Evolutionary conservation across 2,329 filamentous ascomycete genomes (phyloP).

Genomic region (Conoideocrella luteorostrata): DNA sequence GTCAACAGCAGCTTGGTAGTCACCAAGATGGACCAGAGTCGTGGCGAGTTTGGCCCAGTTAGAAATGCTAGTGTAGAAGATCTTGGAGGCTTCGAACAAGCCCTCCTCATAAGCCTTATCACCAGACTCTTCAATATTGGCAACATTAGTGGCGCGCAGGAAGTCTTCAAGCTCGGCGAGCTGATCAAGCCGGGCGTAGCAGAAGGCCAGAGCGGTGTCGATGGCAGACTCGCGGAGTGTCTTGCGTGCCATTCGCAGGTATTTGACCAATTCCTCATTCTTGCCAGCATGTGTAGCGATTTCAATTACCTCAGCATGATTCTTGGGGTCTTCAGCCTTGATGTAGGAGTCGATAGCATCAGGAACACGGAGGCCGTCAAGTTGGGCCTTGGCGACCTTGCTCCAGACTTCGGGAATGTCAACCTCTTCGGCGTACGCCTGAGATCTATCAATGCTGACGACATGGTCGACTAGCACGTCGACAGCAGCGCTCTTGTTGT

Average conservation of each 20-base stretch:
- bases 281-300: constrained; percentile 92
- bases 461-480: constrained; percentile 93
- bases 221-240: constrained; percentile 89
- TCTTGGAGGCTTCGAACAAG: constrained; percentile 93
- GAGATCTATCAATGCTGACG: constrained; percentile 95
- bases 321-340: constrained; percentile 84
- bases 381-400: constrained; percentile 94
- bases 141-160: constrained; percentile 85
- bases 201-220: constrained; percentile 90
- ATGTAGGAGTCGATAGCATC: constrained; percentile 98
- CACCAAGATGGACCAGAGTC: constrained; percentile 90
- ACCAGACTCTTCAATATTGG: constrained; percentile 91
- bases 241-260: constrained; percentile 93
- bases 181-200: constrained; percentile 85
- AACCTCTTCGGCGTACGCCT: constrained; percentile 90
- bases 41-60: constrained; percentile 99
- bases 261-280: constrained; percentile 96
- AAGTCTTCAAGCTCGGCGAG: constrained; percentile 94
- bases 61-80: constrained; percentile 96
- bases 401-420: constrained; percentile 96
- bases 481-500: constrained; percentile 78
- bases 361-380: constrained; percentile 86
- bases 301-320: constrained; percentile 94
- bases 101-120: constrained; percentile 97
- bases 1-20: constrained; percentile 96